Conservation (phyloP, 1,284 basidiomycete genomes). For the Lentinula novae-zelandiae region DNA sequence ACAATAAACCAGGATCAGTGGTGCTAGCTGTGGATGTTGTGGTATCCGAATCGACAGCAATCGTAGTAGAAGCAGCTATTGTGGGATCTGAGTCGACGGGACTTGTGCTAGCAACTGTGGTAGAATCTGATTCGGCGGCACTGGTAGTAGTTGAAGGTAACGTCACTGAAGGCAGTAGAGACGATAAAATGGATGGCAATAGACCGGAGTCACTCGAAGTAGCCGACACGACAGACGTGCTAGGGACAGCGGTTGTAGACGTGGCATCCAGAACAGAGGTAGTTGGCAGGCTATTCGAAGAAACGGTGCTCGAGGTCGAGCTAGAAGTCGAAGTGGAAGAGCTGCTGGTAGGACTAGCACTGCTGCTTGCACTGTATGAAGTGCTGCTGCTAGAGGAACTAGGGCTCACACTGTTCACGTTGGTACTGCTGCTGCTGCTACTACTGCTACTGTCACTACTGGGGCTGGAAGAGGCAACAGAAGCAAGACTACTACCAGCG, state of each 20-base stretch:
- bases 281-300: constrained; percentile 7
- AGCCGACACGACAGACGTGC: not conserved
- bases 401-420: not conserved
- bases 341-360: not conserved
- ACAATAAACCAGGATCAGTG: not conserved
- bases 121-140: not conserved
- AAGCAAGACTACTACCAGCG: not conserved
- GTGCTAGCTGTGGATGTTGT: not conserved
- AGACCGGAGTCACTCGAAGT: constrained; percentile 4
- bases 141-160: constrained; percentile 5
- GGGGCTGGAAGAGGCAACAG: not conserved
- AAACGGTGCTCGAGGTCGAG: not conserved
- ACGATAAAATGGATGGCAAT: not conserved
- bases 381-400: not conserved
- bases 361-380: not conserved
- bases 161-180: constrained; percentile 3
- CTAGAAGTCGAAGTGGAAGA: not conserved
- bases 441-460: not conserved
- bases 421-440: not conserved
- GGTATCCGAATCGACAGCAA: not conserved
- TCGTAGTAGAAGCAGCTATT: constrained; percentile 1
- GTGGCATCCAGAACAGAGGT: not conserved
- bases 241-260: not conserved
- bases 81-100: constrained; percentile 1
- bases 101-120: constrained; percentile 6